Base-by-base conservation (phyloP, 1,139 yeast species). In the Yamadazyma diospyri region DNA sequence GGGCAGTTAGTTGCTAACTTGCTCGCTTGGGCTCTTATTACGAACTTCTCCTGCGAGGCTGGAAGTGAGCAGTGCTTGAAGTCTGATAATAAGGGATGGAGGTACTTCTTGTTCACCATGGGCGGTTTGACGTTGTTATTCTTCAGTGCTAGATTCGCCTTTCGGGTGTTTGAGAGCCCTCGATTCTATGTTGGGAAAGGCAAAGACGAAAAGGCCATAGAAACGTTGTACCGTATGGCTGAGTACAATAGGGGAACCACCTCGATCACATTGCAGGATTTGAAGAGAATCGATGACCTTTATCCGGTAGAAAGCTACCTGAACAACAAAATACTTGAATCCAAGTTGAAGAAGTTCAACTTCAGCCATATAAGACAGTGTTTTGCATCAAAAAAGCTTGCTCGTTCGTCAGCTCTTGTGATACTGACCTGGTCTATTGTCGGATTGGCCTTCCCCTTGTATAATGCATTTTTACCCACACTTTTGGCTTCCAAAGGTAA, bases 401-500 rank as follows among this genome's bases (percentile, higher is more conserved):
- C 67, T 1, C 29, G 57, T 16, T 64, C 71, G 5, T 56, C 67
- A 10, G 32, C 45, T 7, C 45, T 67, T 29, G 64, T 67, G 16
- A 61, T 66, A 10, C 48, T 59, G 24, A 48, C 65, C 3, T 64
- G 72, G 73, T 70, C 65, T 1, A 43, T 67, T n/a, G 57, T 65
- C 38, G 73, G 73, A 4, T 53, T 66, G 23, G 72, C 73, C 1
- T 66, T 66, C 46, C 73, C 73, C 0, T 51, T 67, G 32, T 66
- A 66, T 42, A 67, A 66, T 43, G 71, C 72, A 3, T 67, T 66
- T 37, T 47, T 66, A 20, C 72, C 72, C 1, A 57, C 60, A 29
- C 64, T 59, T 34, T 55, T 67, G 29, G 62, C 62, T 37, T 51
- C 58, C 3, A 51, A 58, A 35, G 67, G 69, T 11, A 39, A 42